Evolutionary conservation across 2,329 filamentous ascomycete species (phyloP).

Genomic region (Alternaria rosae): DNA sequence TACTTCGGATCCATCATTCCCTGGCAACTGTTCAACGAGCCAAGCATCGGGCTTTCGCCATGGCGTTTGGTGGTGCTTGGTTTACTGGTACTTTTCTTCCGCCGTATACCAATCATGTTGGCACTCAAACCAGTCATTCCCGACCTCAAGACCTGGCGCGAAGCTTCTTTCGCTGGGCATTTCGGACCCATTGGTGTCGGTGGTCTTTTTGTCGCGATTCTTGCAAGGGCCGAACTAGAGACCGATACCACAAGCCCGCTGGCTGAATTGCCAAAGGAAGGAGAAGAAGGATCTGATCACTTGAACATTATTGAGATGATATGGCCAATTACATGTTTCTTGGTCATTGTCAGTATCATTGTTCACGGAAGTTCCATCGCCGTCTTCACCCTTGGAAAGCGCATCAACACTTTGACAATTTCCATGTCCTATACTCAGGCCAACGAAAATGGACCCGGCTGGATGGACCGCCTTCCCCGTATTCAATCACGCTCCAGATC

Average conservation of each 20-base stretch:
- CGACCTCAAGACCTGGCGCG: constrained; percentile 97
- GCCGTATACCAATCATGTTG: constrained; percentile 95
- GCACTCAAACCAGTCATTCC: constrained; percentile 89
- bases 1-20: constrained; percentile 97
- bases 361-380: constrained; percentile 98
- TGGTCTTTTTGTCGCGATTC: constrained; percentile 92
- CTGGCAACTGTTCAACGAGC: constrained; percentile 87
- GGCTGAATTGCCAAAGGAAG: constrained; percentile 64
- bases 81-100: constrained; percentile 93
- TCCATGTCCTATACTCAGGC: constrained; percentile 96
- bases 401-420: constrained; percentile 93
- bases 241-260: constrained; percentile 77
- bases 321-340: constrained; percentile 94
- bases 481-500: constrained; percentile 84
- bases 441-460: constrained; percentile 85
- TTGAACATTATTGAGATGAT: constrained; percentile 82
- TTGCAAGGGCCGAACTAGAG: constrained; percentile 91
- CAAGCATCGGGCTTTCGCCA: constrained; percentile 73
- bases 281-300: constrained; percentile 58
- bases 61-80: constrained; percentile 95
- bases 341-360: constrained; percentile 92
- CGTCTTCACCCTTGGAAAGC: constrained; percentile 96
- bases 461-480: constrained; percentile 91
- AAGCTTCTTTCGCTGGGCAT: constrained; percentile 94
- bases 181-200: constrained; percentile 98